Percentiles rank a stretch among this genome's conserved stretches.
Evolutionary conservation across 2,329 filamentous ascomycete species (phyloP).

Genomic region (Penicillium thymicola): DNA sequence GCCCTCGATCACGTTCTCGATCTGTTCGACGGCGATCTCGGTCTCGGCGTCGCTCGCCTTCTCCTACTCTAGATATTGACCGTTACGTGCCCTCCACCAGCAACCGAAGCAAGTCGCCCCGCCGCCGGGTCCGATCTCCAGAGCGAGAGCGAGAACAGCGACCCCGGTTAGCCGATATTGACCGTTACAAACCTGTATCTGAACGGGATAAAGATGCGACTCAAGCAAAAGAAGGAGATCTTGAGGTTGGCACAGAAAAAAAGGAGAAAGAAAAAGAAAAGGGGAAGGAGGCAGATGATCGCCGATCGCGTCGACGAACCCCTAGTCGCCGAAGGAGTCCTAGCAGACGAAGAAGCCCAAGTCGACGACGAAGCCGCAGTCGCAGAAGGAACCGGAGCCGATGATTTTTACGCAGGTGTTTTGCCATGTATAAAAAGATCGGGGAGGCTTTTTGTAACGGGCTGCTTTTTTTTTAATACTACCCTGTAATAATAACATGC

Average conservation of each 20-base stretch:
- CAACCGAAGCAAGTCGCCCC: constrained; percentile 41
- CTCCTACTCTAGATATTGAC: constrained; percentile 41
- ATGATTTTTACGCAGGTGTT: constrained; percentile 5
- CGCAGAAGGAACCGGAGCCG: constrained; percentile 24
- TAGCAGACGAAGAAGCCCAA: constrained; percentile 17
- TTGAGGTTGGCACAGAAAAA: not conserved
- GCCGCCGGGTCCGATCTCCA: constrained; percentile 37
- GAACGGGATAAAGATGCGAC: constrained; percentile 28
- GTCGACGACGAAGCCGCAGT: constrained; percentile 5
- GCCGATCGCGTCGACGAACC: constrained; percentile 16
- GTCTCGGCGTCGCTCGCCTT: constrained; percentile 32
- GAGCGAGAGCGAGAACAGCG: constrained; percentile 35
- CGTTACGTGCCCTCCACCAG: constrained; percentile 44
- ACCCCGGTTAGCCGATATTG: constrained; percentile 38
- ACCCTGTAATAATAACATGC: constrained; percentile 12
- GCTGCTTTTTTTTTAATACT: not conserved
- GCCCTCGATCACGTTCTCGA: constrained; percentile 20
- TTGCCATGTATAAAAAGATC: not conserved
- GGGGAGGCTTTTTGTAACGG: not conserved
- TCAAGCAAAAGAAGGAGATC: constrained; percentile 18
- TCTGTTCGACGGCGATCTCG: constrained; percentile 29
- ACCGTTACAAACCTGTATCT: constrained; percentile 45
- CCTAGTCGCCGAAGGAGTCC: constrained; percentile 19
- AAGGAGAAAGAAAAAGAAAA: constrained; percentile 16
- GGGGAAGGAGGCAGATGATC: constrained; percentile 26